Base-by-base conservation (phyloP, 345 rosid genomes). In the Populus pruinosa region DNA sequence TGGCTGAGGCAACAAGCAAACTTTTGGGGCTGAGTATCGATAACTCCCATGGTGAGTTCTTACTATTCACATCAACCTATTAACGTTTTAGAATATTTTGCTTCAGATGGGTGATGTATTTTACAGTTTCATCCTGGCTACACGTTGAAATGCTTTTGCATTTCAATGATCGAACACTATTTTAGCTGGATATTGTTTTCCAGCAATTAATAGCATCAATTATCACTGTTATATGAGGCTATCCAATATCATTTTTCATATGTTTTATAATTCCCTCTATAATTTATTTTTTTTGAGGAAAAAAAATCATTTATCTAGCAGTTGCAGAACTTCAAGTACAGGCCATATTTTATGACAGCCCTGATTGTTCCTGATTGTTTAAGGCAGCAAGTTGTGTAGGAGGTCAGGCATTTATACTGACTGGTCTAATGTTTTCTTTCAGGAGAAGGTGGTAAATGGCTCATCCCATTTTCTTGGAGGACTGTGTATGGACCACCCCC, bases 401-500 rank as follows among this genome's bases (percentile, higher is more conserved):
- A 74, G 33, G 49, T 38, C 6, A 11, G 41, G 59, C 59, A 49
- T 56, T 41, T 4, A 20, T 70, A 47, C 71, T 38, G 27, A 20
- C 33, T 35, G 65, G 39, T 29, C 69, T 68, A 2, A 8, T 55
- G 67, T 63, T 38, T 75, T 78, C 43, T 43, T 87, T 89, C 93
- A 93, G 98, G 91, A 13, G 87, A 67, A 29, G 85, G 85, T 71
- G 88, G 83, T 61, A 85, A 86, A 67, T 92, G 96, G 97, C 43
- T 68, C 55, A 84, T 90, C 79, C 97, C 96, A 8, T 87, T 76
- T 85, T 95, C 99, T 10, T 95, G 96, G 99, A 85, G 86, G 79
- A 88, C 94, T 6, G 76, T 95, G 41, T 91, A 93, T 50, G 96
- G 97, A 80, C 97, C 94, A 36, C 97, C 98, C n/a, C 94, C 94